Evolutionary conservation across 129 eudicot genomes (phyloP).

Genomic region (Tagetes patula): DNA sequence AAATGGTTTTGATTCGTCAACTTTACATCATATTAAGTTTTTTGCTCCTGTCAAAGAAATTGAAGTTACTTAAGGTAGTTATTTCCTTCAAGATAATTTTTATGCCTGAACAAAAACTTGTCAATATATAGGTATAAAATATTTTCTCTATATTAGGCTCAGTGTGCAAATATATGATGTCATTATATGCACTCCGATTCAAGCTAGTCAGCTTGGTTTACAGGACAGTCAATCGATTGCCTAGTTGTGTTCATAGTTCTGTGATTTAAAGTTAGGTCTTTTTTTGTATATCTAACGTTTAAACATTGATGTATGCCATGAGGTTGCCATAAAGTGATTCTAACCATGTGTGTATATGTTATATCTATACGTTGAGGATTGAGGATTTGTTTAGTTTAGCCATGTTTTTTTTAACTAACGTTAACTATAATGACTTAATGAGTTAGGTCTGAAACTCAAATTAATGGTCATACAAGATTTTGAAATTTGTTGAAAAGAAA

Average conservation of each 20-base stretch:
- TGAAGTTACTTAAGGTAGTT: not conserved
- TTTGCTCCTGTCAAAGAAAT: not conserved
- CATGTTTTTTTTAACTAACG: no score
- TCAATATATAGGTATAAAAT: no score
- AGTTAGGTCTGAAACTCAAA: not conserved
- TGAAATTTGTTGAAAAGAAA: not conserved
- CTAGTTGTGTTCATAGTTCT: not conserved
- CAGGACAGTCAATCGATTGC: not conserved
- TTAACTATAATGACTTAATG: not conserved
- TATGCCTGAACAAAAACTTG: no score
- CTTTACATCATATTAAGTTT: not conserved
- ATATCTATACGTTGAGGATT: not conserved
- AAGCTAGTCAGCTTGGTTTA: not conserved
- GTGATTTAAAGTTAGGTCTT: not conserved
- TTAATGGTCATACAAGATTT: not conserved
- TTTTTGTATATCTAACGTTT: not conserved
- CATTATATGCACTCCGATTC: not conserved
- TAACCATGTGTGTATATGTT: not conserved
- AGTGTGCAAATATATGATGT: not conserved
- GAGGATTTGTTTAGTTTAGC: no score
- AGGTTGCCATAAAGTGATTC: not conserved
- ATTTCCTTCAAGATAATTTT: not conserved
- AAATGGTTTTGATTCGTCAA: not conserved
- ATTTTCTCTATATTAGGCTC: not conserved
- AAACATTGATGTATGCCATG: not conserved